Percentiles rank a stretch among this genome's conserved stretches.
These are phyloP conservation scores for Backusella tarrabulga DNA, from an alignment of 192 early-diverging fungal species.

Conservation along the genomic window DNA sequence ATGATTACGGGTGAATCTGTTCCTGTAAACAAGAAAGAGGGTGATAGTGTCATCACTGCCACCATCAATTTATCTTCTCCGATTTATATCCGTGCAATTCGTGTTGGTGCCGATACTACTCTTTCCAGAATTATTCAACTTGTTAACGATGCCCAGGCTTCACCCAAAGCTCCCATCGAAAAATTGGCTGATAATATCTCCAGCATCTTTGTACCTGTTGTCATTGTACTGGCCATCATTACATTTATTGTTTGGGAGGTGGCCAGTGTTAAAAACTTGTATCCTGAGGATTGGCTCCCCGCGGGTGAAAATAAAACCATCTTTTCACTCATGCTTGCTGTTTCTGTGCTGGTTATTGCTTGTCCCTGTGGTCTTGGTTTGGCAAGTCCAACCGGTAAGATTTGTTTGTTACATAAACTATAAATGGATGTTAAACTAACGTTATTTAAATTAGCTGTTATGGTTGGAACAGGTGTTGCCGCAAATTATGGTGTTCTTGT, in stretches of 20 bases:
- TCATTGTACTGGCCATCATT: slow-evolving; percentile 55
- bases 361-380: slow-evolving; percentile 73
- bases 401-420: neutral
- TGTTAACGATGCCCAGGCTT: slow-evolving; percentile 65
- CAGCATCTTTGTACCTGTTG: slow-evolving; percentile 60
- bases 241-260: slow-evolving; percentile 59
- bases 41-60: slow-evolving; percentile 57
- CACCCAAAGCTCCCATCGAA: slow-evolving; percentile 64
- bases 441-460: slow-evolving; percentile 47
- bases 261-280: slow-evolving; percentile 26
- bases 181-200: slow-evolving; percentile 62
- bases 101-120: slow-evolving; percentile 62
- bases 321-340: slow-evolving; percentile 55
- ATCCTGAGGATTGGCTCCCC: slow-evolving; percentile 43
- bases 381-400: slow-evolving; percentile 58
- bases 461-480: slow-evolving; percentile 73
- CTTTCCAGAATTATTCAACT: slow-evolving; percentile 61
- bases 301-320: slow-evolving; percentile 42
- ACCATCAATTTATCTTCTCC: slow-evolving; percentile 62
- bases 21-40: slow-evolving; percentile 56
- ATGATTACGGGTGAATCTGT: slow-evolving; percentile 84
- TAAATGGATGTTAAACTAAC: neutral
- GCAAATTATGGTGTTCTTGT: slow-evolving; percentile 63
- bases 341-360: slow-evolving; percentile 68
- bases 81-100: slow-evolving; percentile 63